Evolutionary conservation across 805 yeast genomes (phyloP), one percentile per base, ranked within the genome.

Genomic region (Candida chauliodis): DNA sequence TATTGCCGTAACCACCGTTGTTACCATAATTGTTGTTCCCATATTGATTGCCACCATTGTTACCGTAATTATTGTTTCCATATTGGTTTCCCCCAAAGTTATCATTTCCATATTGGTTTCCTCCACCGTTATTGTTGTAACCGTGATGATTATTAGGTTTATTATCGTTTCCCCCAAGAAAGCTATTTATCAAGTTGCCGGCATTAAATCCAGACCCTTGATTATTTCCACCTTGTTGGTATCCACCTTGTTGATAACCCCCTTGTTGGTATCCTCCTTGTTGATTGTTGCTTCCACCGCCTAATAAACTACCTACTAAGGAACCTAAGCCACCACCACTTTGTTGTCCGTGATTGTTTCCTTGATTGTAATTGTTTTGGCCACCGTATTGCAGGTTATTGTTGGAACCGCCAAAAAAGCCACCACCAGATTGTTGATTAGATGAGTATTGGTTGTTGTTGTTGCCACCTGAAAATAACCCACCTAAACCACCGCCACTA

Each of bases 301-400:
- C 42, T 22, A 41, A 22, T 15, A 41, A 36, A 20, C 41, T 37
- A 3, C 38, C 44, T 10, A 41, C 37, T 18, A 41, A 37, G 3
- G 31, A 35, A 29, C 36, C 40, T 17, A 28, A 11, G 9, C 41
- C 41, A 8, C 44, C 41, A 21, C 37, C 37, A 28, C 18, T 19
- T 14, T 15, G n/a, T 16, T 27, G 30, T 7, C 30, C 37, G 20
- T 33, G 27, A 3, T 38, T 15, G 9, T 30, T 37, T 26, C 35
- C 24, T 26, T 20, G 26, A 31, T 27, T 20, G 15, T 36, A n/a
- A 27, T 26, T 21, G 16, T 31, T 25, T 8, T 33, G 14, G 7
- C 22, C 30, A 30, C 33, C 33, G 19, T 26, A 26, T 26, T 21
- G 10, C 19, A 13, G 33, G 18, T 29, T 24, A 28, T 31, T 36